Evolutionary conservation across 2,329 filamentous ascomycete genomes (phyloP), one percentile per base, ranked within the genome.

Genomic region (Xylaria sp.): DNA sequence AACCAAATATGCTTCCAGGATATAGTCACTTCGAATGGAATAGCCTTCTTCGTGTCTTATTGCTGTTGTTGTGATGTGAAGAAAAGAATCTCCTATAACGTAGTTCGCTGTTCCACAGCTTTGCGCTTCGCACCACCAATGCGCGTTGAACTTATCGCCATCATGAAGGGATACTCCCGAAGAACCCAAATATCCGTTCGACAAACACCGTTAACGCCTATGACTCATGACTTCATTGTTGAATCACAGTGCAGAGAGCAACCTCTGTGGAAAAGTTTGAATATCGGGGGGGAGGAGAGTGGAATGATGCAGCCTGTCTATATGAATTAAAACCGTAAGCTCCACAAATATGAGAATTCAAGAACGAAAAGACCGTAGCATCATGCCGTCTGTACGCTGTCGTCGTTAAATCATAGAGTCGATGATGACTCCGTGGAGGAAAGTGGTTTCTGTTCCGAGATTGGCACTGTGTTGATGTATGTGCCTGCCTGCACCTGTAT

Each of bases 261-360:
- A 11, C 38, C 56, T 45, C 53, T n/a, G 31, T 42, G 49, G 36
- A 63, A 36, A 25, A 49, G n/a, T 47, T 57, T 13, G 20, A 22
- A n/a, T 47, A 55, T 50, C 50, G 44, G n/a, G n/a, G n/a, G 20
- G 39, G 39, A 59, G 39, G 22, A 25, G 20, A 39, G 29, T n/a
- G 22, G 38, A 58, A 54, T 25, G 11, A 67, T 67, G 64, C 67
- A 61, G 47, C 9, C 57, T 13, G 65, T 67, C 67, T 69, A 67
- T 67, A 62, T 64, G 57, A 55, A 64, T 58, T 29, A 38, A 63
- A 63, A 62, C 42, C 54, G n/a, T 31, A 50, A 53, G 31, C 33
- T 39, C 45, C 31, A 6, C 29, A n/a, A 45, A 31, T 42, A 50
- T 4, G 25, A 39, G 33, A 42, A 55, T 55, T 55, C 22, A 51